Conservation (phyloP, 345 rosid species). For the Conringia planisiliqua region DNA sequence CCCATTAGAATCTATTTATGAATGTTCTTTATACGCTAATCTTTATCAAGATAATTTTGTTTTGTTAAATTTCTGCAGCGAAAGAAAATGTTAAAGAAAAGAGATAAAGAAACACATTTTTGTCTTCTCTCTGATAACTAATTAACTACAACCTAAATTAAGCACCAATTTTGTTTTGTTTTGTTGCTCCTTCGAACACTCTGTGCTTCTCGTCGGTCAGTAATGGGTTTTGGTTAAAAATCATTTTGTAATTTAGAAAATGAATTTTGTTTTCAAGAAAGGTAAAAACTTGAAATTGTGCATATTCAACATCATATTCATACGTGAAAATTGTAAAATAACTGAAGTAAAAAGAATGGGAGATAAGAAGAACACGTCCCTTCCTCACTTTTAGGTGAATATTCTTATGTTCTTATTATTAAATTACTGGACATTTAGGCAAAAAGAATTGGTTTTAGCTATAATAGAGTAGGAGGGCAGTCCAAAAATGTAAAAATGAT, state of each 20-base stretch:
- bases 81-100: neutral
- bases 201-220: neutral
- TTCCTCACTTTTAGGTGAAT: conserved; percentile 10
- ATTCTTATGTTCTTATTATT: conserved; percentile 14
- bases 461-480: conserved; percentile 1
- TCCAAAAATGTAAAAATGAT: conserved; percentile 6
- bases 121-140: neutral
- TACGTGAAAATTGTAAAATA: neutral
- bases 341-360: conserved; percentile 11
- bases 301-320: neutral
- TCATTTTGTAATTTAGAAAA: neutral
- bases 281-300: neutral
- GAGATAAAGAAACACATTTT: neutral
- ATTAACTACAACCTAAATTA: neutral
- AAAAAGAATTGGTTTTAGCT: neutral
- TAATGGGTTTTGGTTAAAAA: neutral
- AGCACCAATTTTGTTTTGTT: neutral
- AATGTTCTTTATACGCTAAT: conserved; percentile 7
- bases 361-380: conserved; percentile 18
- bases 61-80: neutral
- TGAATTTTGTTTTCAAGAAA: neutral
- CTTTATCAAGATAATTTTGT: neutral
- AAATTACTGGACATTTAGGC: neutral
- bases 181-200: neutral
- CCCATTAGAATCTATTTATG: neutral